Conservation (phyloP, 1,139 yeast species). For the Trichomonascaceae sp. region DNA sequence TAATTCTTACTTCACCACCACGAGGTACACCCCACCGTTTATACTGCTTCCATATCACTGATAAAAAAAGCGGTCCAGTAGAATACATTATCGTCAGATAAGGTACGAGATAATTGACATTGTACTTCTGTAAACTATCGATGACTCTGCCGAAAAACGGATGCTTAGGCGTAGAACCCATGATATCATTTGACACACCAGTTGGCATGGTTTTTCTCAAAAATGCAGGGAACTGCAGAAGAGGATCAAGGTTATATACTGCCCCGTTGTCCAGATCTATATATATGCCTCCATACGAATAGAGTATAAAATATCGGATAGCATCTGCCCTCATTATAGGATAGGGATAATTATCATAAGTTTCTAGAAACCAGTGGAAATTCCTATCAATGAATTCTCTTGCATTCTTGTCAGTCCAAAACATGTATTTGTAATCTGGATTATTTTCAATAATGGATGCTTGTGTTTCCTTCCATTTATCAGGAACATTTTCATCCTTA, state of each 20-base stretch:
- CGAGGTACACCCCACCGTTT: constrained; percentile 50
- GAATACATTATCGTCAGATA: constrained; percentile 89
- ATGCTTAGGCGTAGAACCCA: constrained; percentile 84
- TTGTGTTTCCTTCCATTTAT: constrained; percentile 73
- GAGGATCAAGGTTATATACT: constrained; percentile 66
- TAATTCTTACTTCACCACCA: constrained; percentile 39
- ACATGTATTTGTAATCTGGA: constrained; percentile 77
- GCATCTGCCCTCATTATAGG: constrained; percentile 91
- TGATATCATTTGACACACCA: constrained; percentile 87
- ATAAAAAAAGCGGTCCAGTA: constrained; percentile 84
- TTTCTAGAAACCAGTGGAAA: constrained; percentile 78
- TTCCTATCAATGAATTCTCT: constrained; percentile 69
- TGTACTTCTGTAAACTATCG: constrained; percentile 54
- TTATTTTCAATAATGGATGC: constrained; percentile 68
- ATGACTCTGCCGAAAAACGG: constrained; percentile 75
- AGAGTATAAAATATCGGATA: constrained; percentile 78
- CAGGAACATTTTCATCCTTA: constrained; percentile 72
- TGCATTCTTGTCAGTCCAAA: constrained; percentile 85
- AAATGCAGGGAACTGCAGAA: constrained; percentile 76
- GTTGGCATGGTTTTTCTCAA: constrained; percentile 84
- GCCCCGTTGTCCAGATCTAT: constrained; percentile 91
- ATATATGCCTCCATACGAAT: constrained; percentile 84
- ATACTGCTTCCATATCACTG: constrained; percentile 83
- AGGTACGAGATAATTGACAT: constrained; percentile 46
- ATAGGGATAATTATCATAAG: constrained; percentile 71